phyloP scores from a whole-genome alignment of 805 yeast species.

The Metschnikowia gruessii region DNA sequence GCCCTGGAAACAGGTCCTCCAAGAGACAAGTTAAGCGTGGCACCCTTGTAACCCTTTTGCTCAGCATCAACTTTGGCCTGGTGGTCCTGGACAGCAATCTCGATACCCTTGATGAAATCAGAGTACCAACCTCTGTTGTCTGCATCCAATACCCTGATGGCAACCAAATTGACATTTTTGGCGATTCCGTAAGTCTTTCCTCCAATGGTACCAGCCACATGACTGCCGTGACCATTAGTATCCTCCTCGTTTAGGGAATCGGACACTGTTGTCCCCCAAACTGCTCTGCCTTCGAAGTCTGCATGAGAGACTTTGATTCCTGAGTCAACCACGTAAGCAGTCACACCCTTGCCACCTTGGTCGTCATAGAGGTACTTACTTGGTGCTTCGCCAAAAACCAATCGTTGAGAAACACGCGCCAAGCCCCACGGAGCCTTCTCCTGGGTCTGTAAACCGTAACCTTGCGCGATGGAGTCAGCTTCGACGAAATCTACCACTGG shows the following conservation, averaged over 20 bases:
- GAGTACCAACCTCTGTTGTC: slow-evolving; percentile 82
- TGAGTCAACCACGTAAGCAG: slow-evolving; percentile 84
- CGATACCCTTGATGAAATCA: slow-evolving; percentile 81
- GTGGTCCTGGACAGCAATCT: slow-evolving; percentile 75
- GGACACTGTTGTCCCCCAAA: slow-evolving; percentile 84
- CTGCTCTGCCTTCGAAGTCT: slow-evolving; percentile 81
- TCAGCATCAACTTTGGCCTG: slow-evolving; percentile 48
- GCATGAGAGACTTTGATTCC: slow-evolving; percentile 71
- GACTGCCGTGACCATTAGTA: slow-evolving; percentile 70
- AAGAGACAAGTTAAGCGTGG: slow-evolving; percentile 88
- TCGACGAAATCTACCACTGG: slow-evolving; percentile 23
- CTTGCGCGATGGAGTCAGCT: slow-evolving; percentile 20
- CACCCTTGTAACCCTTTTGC: slow-evolving; percentile 72
- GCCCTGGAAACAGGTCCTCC: slow-evolving; percentile 92
- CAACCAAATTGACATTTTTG: slow-evolving; percentile 71
- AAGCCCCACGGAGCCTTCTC: slow-evolving; percentile 93
- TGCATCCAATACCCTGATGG: slow-evolving; percentile 77
- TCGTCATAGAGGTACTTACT: no score
- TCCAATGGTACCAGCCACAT: slow-evolving; percentile 32
- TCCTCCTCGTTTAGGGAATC: no score
- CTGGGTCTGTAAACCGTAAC: slow-evolving; percentile 56
- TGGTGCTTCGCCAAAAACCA: no score
- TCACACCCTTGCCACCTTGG: slow-evolving; percentile 78
- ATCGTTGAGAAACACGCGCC: slow-evolving; percentile 62
- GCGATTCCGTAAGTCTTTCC: slow-evolving; percentile 80